A percentile compares a stretch with the other conserved stretches of the same genome.
phyloP scores from a whole-genome alignment of 257 asterid species.

The Petunia secreta region DNA sequence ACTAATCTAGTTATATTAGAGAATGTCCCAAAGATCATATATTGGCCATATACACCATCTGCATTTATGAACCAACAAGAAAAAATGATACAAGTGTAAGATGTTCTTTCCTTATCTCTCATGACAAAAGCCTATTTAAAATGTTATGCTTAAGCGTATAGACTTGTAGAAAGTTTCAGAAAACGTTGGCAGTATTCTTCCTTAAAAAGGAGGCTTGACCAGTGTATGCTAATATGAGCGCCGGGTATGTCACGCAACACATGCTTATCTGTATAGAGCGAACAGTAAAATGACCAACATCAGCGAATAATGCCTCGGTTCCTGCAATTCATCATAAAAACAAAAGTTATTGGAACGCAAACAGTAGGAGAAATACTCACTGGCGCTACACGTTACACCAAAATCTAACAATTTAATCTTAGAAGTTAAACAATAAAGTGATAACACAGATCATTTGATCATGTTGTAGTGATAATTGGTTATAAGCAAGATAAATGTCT shows the following conservation, averaged over 20 bases:
- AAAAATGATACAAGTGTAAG: too few species aligned
- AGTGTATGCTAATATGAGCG: constrained; percentile 48
- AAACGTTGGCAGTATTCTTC: constrained; percentile 35
- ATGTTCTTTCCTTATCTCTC: too few species aligned
- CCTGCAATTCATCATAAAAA: constrained; percentile 46
- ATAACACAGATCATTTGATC: background rate
- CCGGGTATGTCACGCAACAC: constrained; percentile 51
- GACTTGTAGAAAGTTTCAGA: constrained; percentile 49
- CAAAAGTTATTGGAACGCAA: too few species aligned
- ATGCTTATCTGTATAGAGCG: constrained; percentile 56
- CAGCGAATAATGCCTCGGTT: constrained; percentile 71
- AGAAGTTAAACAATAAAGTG: too few species aligned
- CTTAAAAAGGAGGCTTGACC: constrained; percentile 64
- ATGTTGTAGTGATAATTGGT: too few species aligned
- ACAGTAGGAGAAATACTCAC: too few species aligned
- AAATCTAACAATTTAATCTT: too few species aligned
- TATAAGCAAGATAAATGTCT: too few species aligned
- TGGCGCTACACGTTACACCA: too few species aligned
- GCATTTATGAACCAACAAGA: background rate
- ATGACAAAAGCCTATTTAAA: background rate
- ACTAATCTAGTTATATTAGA: too few species aligned
- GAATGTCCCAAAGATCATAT: constrained; percentile 62
- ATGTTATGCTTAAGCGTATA: constrained; percentile 40
- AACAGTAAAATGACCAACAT: constrained; percentile 66
- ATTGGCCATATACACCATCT: constrained; percentile 61